Evolutionary conservation across 2,329 filamentous ascomycete genomes (phyloP), one percentile per base, ranked within the genome.

Genomic region (Penicillium sp.): DNA sequence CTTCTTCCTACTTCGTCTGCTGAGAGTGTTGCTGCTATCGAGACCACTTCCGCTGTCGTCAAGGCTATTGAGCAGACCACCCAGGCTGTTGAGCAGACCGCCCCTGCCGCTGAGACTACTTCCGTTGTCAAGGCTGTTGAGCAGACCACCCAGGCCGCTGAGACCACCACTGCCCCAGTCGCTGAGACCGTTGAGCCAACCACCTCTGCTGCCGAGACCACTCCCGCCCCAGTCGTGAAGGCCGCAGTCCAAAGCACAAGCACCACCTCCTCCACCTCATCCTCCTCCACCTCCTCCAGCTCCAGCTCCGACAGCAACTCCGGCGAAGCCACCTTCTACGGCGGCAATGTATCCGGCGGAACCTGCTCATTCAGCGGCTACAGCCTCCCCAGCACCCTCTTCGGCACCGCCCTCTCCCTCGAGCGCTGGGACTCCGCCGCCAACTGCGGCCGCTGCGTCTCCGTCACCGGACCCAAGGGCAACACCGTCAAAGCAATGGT

Each of bases 401-500:
- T 65, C 62, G 86, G 87, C 52, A 86, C 85, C 9, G 86, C 87
- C 1, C 78, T 86, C 47, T 84, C 85, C 0, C 79, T 53, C 38
- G 73, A 77, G 3, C 81, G 79, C 61, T 89, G 86, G 86, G 57
- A 66, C 29, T 48, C 68, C 49, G 78, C 81, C 2, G 78, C 75
- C 40, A 75, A 83, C 58, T 90, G 87, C 64, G 86, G 87, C 59
- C 75, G 78, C 18, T 89, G 87, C 59, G 73, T 89, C 11, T 70
- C 78, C 48, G 83, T 89, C 80, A 70, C 62, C 4, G 68, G 67
- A 1, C 68, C 67, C 4, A 77, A 69, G 13, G 85, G 84, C 16
- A 83, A 82, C 54, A 77, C 75, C 22, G 79, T 89, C 68, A 87
- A 79, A 31, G 86, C 82, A 38, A 89, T 89, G 86, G 83, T 86